These are phyloP conservation scores for Aureobasidium sp. DNA, from an alignment of 2,329 filamentous ascomycete species.

Conservation along the genomic window DNA sequence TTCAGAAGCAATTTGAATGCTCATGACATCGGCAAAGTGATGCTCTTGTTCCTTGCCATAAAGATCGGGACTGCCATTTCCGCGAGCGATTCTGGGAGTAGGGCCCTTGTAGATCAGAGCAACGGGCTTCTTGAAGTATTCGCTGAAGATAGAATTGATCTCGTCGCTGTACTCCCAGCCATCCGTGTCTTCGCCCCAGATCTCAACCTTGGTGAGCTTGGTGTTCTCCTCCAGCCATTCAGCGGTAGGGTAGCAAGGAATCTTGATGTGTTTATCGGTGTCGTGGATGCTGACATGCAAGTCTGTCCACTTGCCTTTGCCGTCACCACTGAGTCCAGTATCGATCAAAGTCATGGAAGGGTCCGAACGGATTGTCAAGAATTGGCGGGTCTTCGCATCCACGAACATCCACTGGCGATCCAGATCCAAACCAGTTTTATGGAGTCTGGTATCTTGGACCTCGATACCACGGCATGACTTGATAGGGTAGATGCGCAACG, in stretches of 20 bases:
- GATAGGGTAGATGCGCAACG: conserved; percentile 55
- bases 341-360: conserved; percentile 57
- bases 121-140: conserved; percentile 50
- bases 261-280: conserved; percentile 37
- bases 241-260: conserved; percentile 49
- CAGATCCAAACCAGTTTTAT: conserved; percentile 52
- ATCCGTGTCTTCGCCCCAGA: conserved; percentile 55
- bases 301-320: conserved; percentile 24
- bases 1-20: conserved; percentile 49
- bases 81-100: conserved; percentile 45
- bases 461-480: conserved; percentile 60
- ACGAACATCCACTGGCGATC: conserved; percentile 63
- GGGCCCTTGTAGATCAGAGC: conserved; percentile 57
- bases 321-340: conserved; percentile 41
- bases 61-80: conserved; percentile 47
- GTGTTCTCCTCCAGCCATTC: conserved; percentile 51
- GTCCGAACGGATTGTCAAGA: conserved; percentile 56
- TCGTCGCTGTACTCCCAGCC: conserved; percentile 46
- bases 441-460: conserved; percentile 44
- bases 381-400: conserved; percentile 45
- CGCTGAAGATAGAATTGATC: conserved; percentile 48
- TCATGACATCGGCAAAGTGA: conserved; percentile 55
- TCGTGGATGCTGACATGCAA: conserved; percentile 44
- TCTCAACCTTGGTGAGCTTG: conserved; percentile 42
- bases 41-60: conserved; percentile 42